Evolutionary conservation across 1,139 yeast species (phyloP), one percentile per base, ranked within the genome.

Genomic region (Lodderomyces theae): DNA sequence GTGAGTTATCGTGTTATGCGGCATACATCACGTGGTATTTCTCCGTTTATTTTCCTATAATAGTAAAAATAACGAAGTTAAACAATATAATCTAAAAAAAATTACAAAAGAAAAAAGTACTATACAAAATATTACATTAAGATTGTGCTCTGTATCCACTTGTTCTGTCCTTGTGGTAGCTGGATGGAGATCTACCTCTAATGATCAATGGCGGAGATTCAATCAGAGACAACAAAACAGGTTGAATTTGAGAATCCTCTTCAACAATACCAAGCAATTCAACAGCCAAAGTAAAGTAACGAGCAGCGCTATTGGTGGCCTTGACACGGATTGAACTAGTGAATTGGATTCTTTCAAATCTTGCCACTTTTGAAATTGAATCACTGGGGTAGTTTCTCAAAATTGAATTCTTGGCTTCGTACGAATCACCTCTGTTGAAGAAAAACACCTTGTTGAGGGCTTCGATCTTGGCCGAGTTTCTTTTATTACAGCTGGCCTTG

Each of bases 261-360:
- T 70, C 78, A 31, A 65, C 54, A 22, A 68, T 62, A 5, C 72
- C 86, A 37, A 81, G 69, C 41, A 82, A 64, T 42, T 79, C 80
- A 18, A 80, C 81, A 45, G 69, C 66, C 40, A 82, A 60, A 18
- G 74, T 71, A 49, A 79, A 81, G 50, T 72, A 75, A 48, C 77
- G 69, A 23, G 67, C 63, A 40, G 63, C 69, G 30, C 66, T 64
- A 2, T 68, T 53, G 0, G 79, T 69, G 35, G 75, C 69, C 49
- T 77, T 77, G 46, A 77, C 68, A 50, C 81, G 71, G 33, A 78
- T 75, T 1, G 86, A 77, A 6, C 83, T 74, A 3, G 83, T 72
- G 53, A 82, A 82, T 54, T 82, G 89, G 40, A 82, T 77, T 52
- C 89, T 65, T 54, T 82, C 88, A 54, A 79, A 82, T 37, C 83